Percentiles rank a stretch among this genome's conserved stretches.
Evolutionary conservation across 1,139 yeast species (phyloP).

Genomic region (Yamadazyma pseudoaaseri): DNA sequence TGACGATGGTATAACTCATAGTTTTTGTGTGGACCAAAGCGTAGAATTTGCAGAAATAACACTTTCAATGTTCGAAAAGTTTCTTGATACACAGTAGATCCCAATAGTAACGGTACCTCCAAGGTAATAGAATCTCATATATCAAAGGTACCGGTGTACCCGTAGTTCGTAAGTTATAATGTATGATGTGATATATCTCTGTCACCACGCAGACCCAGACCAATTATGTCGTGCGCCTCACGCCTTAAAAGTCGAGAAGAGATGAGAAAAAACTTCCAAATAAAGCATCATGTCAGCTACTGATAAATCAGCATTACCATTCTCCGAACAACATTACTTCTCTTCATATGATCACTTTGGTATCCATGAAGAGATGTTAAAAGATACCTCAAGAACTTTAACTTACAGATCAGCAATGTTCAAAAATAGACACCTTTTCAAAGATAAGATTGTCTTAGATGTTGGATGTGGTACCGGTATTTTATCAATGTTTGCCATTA

Average conservation of each 20-base stretch:
- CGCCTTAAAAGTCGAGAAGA: not conserved
- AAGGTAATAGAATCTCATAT: no score
- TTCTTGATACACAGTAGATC: constrained; percentile 1
- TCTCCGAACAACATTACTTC: constrained; percentile 88
- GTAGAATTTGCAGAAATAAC: constrained; percentile 50
- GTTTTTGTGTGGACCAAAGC: constrained; percentile 58
- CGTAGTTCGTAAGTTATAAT: no score
- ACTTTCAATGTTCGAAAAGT: constrained; percentile 5
- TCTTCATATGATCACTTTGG: constrained; percentile 96
- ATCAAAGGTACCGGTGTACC: no score
- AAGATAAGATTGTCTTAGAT: constrained; percentile 93
- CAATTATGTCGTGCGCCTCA: not conserved
- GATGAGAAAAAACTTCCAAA: constrained; percentile 1
- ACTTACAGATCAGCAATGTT: constrained; percentile 91
- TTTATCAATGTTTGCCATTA: constrained; percentile 96
- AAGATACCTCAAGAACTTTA: constrained; percentile 89
- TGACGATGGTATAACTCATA: constrained; percentile 45
- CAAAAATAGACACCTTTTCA: constrained; percentile 85
- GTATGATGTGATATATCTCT: no score
- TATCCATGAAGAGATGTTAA: constrained; percentile 98
- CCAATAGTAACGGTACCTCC: no score
- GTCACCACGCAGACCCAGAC: no score
- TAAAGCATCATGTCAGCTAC: constrained; percentile 40
- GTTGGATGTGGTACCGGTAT: constrained; percentile 99
- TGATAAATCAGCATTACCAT: constrained; percentile 53